Evolutionary conservation across 805 yeast genomes (phyloP).

Genomic region (Zygosaccharomyces siamensis): DNA sequence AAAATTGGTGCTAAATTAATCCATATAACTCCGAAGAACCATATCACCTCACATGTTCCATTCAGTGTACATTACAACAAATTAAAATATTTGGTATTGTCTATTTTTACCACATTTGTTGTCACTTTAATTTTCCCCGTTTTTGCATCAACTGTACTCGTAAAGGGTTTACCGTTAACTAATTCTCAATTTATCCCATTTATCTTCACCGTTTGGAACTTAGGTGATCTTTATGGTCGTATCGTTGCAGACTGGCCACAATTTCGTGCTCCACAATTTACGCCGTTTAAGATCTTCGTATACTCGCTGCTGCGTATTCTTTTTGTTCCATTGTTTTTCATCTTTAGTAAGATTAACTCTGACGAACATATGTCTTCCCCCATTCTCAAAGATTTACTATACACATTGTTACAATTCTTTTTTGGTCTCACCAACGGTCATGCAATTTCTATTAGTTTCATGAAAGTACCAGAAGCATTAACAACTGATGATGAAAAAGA

Average conservation of each 20-base stretch:
- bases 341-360: slow-evolving; percentile 53
- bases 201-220: slow-evolving; percentile 79
- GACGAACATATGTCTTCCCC: slow-evolving; percentile 33
- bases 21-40: neutral
- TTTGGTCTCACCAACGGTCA: slow-evolving; percentile 92
- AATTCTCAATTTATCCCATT: slow-evolving; percentile 60
- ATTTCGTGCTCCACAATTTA: slow-evolving; percentile 20
- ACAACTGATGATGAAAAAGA: slow-evolving; percentile 66
- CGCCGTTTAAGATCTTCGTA: slow-evolving; percentile 38
- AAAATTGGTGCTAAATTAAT: slow-evolving; percentile 19
- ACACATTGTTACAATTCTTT: slow-evolving; percentile 61
- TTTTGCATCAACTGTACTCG: slow-evolving; percentile 70
- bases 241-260: slow-evolving; percentile 47
- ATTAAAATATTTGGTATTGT: slow-evolving; percentile 55
- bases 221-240: slow-evolving; percentile 82
- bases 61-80: slow-evolving; percentile 56
- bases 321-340: slow-evolving; percentile 67
- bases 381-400: slow-evolving; percentile 56
- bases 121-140: slow-evolving; percentile 79
- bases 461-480: slow-evolving; percentile 59
- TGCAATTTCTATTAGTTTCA: slow-evolving; percentile 70
- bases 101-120: slow-evolving; percentile 70
- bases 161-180: slow-evolving; percentile 32
- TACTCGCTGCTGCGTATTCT: slow-evolving; percentile 53
- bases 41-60: slow-evolving; percentile 38